These are phyloP conservation scores for Silene noctiflora DNA, from an alignment of 179 eudicot genomes.

Conservation along the genomic window DNA sequence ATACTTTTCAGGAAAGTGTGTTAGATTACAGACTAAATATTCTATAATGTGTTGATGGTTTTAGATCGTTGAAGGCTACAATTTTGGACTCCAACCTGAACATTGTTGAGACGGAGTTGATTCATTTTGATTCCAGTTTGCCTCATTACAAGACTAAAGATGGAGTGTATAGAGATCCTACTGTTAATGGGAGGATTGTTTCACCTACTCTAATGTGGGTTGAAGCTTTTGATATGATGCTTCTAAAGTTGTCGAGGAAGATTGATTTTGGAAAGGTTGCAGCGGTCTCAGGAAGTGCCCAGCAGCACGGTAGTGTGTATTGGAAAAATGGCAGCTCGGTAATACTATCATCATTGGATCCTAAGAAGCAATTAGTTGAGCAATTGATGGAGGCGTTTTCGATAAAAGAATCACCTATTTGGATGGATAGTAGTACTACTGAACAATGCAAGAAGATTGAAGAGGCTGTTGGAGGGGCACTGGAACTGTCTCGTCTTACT, in stretches of 20 bases:
- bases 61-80: constrained; percentile 88
- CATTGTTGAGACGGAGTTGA: constrained; percentile 51
- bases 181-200: constrained; percentile 72
- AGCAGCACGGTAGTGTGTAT: constrained; percentile 97
- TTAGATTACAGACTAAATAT: not conserved
- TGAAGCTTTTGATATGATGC: constrained; percentile 81
- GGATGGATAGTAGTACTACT: constrained; percentile 98
- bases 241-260: constrained; percentile 51
- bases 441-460: constrained; percentile 88
- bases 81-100: constrained; percentile 65
- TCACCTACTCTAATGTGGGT: constrained; percentile 92
- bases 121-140: constrained; percentile 78
- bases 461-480: constrained; percentile 83
- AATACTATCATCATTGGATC: constrained; percentile 58
- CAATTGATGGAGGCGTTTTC: constrained; percentile 74
- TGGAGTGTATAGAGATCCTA: constrained; percentile 74
- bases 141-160: constrained; percentile 87
- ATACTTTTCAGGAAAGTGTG: not conserved
- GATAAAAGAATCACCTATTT: constrained; percentile 68
- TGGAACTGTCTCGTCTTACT: constrained; percentile 73
- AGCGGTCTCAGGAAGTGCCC: constrained; percentile 92
- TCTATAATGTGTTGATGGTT: constrained; percentile 16
- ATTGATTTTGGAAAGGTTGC: constrained; percentile 65
- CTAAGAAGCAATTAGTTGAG: constrained; percentile 50
- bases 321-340: constrained; percentile 72